A percentile compares a stretch with the other conserved stretches of the same genome.
Conservation (phyloP, 345 rosid species). For the Brassica juncea region DNA sequence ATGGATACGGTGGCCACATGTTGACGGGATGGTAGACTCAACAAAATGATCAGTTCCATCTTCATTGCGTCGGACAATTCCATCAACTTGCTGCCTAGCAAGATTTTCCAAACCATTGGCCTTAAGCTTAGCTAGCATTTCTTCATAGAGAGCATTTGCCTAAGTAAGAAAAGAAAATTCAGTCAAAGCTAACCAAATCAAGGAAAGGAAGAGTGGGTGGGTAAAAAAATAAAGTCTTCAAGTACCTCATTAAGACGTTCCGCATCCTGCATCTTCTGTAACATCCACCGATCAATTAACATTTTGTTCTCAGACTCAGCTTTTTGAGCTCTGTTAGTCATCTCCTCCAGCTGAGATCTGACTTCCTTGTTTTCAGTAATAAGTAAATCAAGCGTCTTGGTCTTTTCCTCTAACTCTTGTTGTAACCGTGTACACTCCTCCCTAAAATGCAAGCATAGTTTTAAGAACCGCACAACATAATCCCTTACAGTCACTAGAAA, state of each 20-base stretch:
- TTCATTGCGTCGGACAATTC: slow-evolving; percentile 85
- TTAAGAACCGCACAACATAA: slow-evolving; percentile 6
- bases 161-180: slow-evolving; percentile 21
- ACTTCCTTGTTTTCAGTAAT: slow-evolving; percentile 63
- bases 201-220: not conserved
- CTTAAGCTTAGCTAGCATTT: slow-evolving; percentile 78
- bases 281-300: slow-evolving; percentile 94
- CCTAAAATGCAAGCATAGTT: slow-evolving; percentile 42
- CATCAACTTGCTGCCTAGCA: slow-evolving; percentile 93
- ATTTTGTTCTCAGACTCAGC: slow-evolving; percentile 91
- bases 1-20: slow-evolving; percentile 70
- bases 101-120: slow-evolving; percentile 89
- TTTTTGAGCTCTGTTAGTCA: slow-evolving; percentile 61
- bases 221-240: not conserved
- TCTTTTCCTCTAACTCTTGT: slow-evolving; percentile 66
- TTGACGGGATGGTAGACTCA: slow-evolving; percentile 72
- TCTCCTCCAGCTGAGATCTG: slow-evolving; percentile 60
- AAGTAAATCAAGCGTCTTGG: slow-evolving; percentile 61
- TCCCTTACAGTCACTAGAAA: not conserved
- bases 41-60: slow-evolving; percentile 86
- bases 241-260: slow-evolving; percentile 98
- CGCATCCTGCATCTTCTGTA: slow-evolving; percentile 97
- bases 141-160: slow-evolving; percentile 93
- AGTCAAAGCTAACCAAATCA: not conserved
- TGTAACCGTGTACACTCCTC: slow-evolving; percentile 61